These are phyloP conservation scores for Hypoxylon sp. DNA, from an alignment of 2,329 filamentous ascomycete species.

Conservation along the genomic window DNA sequence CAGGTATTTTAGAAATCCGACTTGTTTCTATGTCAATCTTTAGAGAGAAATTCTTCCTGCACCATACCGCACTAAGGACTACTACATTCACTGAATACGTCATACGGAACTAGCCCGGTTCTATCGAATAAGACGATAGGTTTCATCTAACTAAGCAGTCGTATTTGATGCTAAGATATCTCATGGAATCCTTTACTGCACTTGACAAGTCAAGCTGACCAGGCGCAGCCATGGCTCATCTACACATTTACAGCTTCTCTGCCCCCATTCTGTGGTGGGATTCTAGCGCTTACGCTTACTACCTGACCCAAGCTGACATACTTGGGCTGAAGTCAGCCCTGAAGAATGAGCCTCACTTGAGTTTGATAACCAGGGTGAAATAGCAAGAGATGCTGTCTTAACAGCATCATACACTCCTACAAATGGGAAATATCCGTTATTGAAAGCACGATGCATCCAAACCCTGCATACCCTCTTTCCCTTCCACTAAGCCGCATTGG, in stretches of 20 bases:
- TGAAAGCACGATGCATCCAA: no score
- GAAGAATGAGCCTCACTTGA: neutral
- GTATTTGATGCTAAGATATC: neutral
- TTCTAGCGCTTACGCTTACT: neutral
- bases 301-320: no score
- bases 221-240: neutral
- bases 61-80: no score
- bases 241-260: neutral
- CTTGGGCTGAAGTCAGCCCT: neutral
- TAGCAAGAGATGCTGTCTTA: constrained; percentile 6
- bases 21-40: no score
- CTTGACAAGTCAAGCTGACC: neutral
- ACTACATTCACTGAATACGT: neutral
- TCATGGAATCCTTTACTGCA: neutral
- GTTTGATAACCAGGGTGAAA: constrained; percentile 1
- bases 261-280: neutral
- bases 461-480: no score
- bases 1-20: no score
- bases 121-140: no score
- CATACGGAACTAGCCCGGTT: neutral
- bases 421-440: neutral
- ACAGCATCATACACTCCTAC: constrained; percentile 1
- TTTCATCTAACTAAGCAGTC: no score
- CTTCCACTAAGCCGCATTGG: constrained; percentile 3
- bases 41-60: no score